Conservation (phyloP, 306 rosid genomes). For the Dicorynia guianensis region DNA sequence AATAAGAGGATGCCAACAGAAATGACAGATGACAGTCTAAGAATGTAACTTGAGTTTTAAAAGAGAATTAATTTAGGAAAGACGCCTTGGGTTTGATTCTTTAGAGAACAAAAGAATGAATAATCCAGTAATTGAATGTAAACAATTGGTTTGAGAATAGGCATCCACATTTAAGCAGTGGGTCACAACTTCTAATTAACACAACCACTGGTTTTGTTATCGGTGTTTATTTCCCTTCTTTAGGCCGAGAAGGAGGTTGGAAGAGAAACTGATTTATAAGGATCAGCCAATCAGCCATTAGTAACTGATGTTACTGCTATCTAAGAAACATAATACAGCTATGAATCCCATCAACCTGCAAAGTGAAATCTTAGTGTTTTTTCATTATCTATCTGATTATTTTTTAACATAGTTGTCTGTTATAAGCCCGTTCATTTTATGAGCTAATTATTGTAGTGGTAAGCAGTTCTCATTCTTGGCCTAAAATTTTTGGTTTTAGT, state of each 20-base stretch:
- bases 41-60: not conserved
- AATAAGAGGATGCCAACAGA: too few species aligned
- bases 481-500: too few species aligned
- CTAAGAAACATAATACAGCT: constrained; percentile 9
- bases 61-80: not conserved
- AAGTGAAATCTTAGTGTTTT: not conserved
- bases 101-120: not conserved
- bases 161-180: constrained; percentile 17
- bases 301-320: constrained; percentile 11
- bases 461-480: too few species aligned
- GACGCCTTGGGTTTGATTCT: not conserved
- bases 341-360: not conserved
- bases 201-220: constrained; percentile 25
- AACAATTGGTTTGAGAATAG: not conserved
- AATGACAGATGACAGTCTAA: too few species aligned
- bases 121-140: not conserved
- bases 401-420: too few species aligned
- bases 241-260: not conserved
- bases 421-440: too few species aligned
- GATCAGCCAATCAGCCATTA: not conserved
- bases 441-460: too few species aligned
- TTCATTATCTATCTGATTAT: not conserved
- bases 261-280: not conserved
- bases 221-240: constrained; percentile 10
- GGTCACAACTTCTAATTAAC: constrained; percentile 17